Base-by-base conservation (phyloP, 805 yeast species). In the Kurtzmaniella fragi region DNA sequence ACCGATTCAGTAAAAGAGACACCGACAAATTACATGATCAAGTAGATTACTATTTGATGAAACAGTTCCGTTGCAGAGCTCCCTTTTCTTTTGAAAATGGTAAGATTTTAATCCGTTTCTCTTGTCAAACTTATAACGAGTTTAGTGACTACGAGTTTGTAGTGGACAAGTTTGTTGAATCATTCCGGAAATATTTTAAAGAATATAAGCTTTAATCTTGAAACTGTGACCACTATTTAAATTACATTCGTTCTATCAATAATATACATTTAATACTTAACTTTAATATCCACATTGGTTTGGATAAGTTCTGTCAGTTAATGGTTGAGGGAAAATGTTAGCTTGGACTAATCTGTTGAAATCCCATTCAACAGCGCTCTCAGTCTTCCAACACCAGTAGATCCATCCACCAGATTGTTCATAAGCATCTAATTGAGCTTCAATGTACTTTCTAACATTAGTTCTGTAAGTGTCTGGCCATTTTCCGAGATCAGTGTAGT, bases 341-440 rank as follows among this genome's bases (percentile, higher is more conserved):
- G 74, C 59, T 14, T 60, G 68, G 15, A 75, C 61, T 50, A 90
- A 73, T 46, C 68, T 66, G 51, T 71, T 69, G 67, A 85, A 73
- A 62, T 86, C 95, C 97, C 97, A 90, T 59, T 90, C 96, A 39
- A 82, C 58, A 15, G 86, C 70, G 48, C 62, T 63, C 64, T 90
- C 96, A 20, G 95, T 84, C 71, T 89, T 90, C 83, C 87, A 89
- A 59, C 83, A 78, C 97, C 97, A 90, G 70, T 85, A 83, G 42
- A 87, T 76, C 96, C 96, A 90, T 26, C 98, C 98, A 28, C 71
- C 75, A 42, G 78, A 73, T 50, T 73, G 74, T 52, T 81, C 86
- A 40, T 61, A 65, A 1, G 96, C 87, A 57, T 90, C 96, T 54
- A 90, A 67, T 71, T 90, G 96, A 35, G 96, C 95, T 67, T 90